Conservation (phyloP, 768 basidiomycete genomes). For the Calocera viscosa region DNA sequence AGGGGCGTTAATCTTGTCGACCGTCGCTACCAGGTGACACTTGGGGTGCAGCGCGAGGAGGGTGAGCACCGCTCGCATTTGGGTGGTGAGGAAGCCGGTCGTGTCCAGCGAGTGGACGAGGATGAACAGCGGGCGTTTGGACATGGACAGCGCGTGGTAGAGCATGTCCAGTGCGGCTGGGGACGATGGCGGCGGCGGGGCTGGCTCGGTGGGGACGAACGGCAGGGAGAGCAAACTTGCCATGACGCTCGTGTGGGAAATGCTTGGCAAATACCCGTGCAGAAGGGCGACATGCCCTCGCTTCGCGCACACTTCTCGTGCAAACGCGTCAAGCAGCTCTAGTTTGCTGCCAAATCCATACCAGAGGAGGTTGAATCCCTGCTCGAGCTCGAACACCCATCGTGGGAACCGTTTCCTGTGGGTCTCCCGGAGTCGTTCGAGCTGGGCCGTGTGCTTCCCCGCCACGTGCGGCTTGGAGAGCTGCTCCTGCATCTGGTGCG, state of each 20-base stretch:
- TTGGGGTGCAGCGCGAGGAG: slow-evolving; percentile 58
- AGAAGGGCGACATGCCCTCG: slow-evolving; percentile 62
- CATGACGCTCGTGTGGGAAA: slow-evolving; percentile 51
- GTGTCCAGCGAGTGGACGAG: slow-evolving; percentile 85
- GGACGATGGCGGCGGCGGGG: slow-evolving; percentile 29
- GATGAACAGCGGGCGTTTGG: slow-evolving; percentile 49
- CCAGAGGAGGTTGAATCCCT: slow-evolving; percentile 79
- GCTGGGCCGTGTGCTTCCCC: slow-evolving; percentile 23
- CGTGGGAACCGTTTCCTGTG: slow-evolving; percentile 39
- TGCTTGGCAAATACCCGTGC: slow-evolving; percentile 63
- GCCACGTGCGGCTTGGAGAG: slow-evolving; percentile 23
- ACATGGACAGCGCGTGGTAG: slow-evolving; percentile 20
- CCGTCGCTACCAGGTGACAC: slow-evolving; percentile 71
- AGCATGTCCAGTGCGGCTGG: not conserved
- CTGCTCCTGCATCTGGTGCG: slow-evolving; percentile 44
- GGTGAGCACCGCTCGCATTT: slow-evolving; percentile 53
- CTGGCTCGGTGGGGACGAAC: slow-evolving; percentile 42
- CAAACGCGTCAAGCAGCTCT: slow-evolving; percentile 60
- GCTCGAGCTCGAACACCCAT: slow-evolving; percentile 56
- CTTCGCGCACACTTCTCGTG: slow-evolving; percentile 40
- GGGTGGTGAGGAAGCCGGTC: slow-evolving; percentile 48
- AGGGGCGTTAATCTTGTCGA: slow-evolving; percentile 77
- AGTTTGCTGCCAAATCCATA: slow-evolving; percentile 89
- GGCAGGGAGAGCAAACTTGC: slow-evolving; percentile 13
- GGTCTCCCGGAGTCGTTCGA: slow-evolving; percentile 23